Evolutionary conservation across 2,329 filamentous ascomycete genomes (phyloP).

Genomic region (Xylariomycetidae sp.): DNA sequence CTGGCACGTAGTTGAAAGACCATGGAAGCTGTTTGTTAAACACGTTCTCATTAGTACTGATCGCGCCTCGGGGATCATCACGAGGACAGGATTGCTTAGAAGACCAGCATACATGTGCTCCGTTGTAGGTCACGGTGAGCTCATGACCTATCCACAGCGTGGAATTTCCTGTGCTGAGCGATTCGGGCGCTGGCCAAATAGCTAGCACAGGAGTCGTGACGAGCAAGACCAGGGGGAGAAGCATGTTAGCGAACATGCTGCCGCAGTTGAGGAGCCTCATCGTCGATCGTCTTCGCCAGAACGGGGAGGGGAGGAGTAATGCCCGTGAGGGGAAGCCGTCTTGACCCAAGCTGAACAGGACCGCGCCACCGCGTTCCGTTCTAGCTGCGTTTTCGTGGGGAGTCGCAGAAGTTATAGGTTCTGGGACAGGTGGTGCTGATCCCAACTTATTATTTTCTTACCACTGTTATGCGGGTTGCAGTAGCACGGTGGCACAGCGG

Average conservation of each 20-base stretch:
- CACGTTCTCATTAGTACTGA: constrained; percentile 22
- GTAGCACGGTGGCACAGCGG: too few species aligned
- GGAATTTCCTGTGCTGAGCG: constrained; percentile 44
- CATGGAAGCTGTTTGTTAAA: constrained; percentile 40
- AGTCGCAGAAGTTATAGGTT: too few species aligned
- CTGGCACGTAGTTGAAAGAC: constrained; percentile 37
- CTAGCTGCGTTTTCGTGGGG: too few species aligned
- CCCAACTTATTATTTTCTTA: too few species aligned
- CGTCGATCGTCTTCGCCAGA: too few species aligned
- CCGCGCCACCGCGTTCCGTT: too few species aligned
- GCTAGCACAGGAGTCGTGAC: constrained; percentile 39
- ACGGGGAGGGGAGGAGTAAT: too few species aligned
- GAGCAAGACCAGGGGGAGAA: constrained; percentile 34
- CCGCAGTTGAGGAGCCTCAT: constrained; percentile 12
- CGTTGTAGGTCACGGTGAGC: constrained; percentile 53
- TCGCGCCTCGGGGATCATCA: constrained; percentile 7
- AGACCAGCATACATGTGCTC: constrained; percentile 46
- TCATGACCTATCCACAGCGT: constrained; percentile 47
- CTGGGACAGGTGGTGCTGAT: too few species aligned
- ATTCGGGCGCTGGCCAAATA: constrained; percentile 52
- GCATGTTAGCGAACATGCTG: constrained; percentile 19
- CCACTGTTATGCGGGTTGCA: too few species aligned
- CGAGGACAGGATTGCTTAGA: constrained; percentile 18
- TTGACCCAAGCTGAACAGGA: too few species aligned
- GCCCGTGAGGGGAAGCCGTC: too few species aligned